phyloP scores from a whole-genome alignment of 2,329 filamentous ascomycete species.

The Tolypocladium amazonense region DNA sequence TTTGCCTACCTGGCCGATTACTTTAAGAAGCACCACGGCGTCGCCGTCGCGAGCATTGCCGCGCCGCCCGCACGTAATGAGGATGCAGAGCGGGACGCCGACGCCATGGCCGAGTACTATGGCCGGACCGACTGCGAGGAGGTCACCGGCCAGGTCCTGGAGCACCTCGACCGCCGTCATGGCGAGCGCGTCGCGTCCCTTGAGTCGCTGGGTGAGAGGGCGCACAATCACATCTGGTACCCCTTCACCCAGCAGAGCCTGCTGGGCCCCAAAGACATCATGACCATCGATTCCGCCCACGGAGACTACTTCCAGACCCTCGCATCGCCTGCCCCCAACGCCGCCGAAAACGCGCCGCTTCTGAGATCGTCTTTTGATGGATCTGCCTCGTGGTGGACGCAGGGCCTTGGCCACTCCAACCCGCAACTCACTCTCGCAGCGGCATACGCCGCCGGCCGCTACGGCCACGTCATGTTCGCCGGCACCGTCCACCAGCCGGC shows the following conservation, averaged over 20 bases:
- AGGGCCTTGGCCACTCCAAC: conserved; percentile 74
- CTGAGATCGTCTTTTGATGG: conserved; percentile 60
- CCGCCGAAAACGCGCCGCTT: conserved; percentile 3
- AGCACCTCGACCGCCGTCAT: conserved; percentile 42
- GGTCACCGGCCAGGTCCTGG: conserved; percentile 33
- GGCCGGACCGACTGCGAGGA: conserved; percentile 26
- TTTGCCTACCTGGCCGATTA: conserved; percentile 56
- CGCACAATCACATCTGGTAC: conserved; percentile 65
- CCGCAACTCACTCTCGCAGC: conserved; percentile 61
- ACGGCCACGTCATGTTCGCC: conserved; percentile 84
- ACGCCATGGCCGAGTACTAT: conserved; percentile 57
- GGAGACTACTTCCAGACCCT: conserved; percentile 66
- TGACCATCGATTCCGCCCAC: conserved; percentile 69
- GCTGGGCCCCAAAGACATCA: conserved; percentile 50
- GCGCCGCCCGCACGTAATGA: conserved; percentile 43
- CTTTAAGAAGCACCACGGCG: conserved; percentile 47
- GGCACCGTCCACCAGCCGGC: conserved; percentile 72
- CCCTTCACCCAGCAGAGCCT: conserved; percentile 74
- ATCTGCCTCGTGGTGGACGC: conserved; percentile 87
- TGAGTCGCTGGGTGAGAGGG: conserved; percentile 49
- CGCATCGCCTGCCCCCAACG: neutral
- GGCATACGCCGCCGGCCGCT: conserved; percentile 71
- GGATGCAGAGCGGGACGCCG: conserved; percentile 33
- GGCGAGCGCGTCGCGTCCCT: conserved; percentile 44
- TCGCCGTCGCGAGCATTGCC: conserved; percentile 47